These are phyloP conservation scores for Penicillium cosmopolitanum DNA, from an alignment of 495 filamentous ascomycete genomes.

Conservation along the genomic window DNA sequence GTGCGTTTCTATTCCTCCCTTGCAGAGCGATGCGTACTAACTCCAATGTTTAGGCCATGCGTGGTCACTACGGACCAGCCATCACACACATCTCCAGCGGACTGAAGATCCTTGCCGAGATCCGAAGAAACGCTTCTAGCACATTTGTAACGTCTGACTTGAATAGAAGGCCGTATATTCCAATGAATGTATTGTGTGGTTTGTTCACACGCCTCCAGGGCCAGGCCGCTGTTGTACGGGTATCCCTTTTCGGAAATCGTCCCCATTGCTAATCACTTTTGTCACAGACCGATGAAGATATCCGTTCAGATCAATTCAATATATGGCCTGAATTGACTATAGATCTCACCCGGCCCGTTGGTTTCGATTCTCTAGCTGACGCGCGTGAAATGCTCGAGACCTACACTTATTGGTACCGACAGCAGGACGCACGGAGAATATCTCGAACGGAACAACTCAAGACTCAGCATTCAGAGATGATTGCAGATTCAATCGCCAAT, in stretches of 20 bases:
- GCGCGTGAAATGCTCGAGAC: slow-evolving; percentile 28
- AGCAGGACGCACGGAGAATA: background rate
- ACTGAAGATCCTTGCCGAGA: slow-evolving; percentile 33
- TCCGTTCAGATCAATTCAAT: background rate
- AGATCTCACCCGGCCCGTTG: slow-evolving; percentile 5
- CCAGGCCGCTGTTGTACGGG: slow-evolving; percentile 16
- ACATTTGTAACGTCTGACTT: slow-evolving; percentile 4
- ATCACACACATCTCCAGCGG: slow-evolving; percentile 38
- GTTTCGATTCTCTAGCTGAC: slow-evolving; percentile 24
- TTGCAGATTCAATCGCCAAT: background rate
- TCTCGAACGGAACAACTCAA: background rate
- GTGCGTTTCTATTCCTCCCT: slow-evolving; percentile 16
- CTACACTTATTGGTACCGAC: slow-evolving; percentile 8
- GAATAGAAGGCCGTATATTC: slow-evolving; percentile 17
- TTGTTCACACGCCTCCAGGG: slow-evolving; percentile 22
- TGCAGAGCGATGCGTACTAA: slow-evolving; percentile 4
- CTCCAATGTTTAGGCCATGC: slow-evolving; percentile 26
- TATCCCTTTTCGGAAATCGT: background rate
- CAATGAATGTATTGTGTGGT: slow-evolving; percentile 18
- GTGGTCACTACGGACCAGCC: slow-evolving; percentile 37
- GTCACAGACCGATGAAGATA: slow-evolving; percentile 1
- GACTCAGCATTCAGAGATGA: background rate
- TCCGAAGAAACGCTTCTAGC: slow-evolving; percentile 5
- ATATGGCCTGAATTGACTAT: slow-evolving; percentile 15
- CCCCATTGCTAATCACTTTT: background rate